These are phyloP conservation scores for Sungouiella blattae DNA, from an alignment of 805 yeast species.

Conservation along the genomic window DNA sequence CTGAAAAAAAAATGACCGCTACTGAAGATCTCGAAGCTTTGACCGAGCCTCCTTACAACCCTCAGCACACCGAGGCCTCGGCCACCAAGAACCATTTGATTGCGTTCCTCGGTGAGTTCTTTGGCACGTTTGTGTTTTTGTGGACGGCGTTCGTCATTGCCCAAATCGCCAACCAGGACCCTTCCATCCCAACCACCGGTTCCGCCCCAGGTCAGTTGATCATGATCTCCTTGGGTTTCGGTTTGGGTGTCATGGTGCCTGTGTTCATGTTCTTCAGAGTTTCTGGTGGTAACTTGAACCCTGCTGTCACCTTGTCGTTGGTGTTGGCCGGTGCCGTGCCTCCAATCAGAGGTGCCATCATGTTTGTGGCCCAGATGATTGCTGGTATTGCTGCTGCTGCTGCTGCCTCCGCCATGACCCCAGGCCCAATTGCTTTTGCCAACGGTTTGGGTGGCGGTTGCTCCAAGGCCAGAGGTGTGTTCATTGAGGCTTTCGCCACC, in stretches of 20 bases:
- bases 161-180: slow-evolving; percentile 70
- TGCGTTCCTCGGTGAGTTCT: slow-evolving; percentile 76
- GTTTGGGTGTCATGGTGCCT: slow-evolving; percentile 76
- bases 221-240: slow-evolving; percentile 77
- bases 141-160: slow-evolving; percentile 83
- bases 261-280: slow-evolving; percentile 68
- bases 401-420: slow-evolving; percentile 81
- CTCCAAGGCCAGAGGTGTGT: slow-evolving; percentile 71
- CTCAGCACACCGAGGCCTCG: neutral
- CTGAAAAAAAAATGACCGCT: slow-evolving; percentile 2
- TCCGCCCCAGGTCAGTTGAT: slow-evolving; percentile 65
- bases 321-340: slow-evolving; percentile 71
- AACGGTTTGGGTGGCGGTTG: slow-evolving; percentile 70
- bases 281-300: slow-evolving; percentile 88
- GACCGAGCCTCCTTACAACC: neutral
- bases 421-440: slow-evolving; percentile 70
- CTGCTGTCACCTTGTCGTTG: slow-evolving; percentile 77
- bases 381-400: slow-evolving; percentile 94
- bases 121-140: slow-evolving; percentile 81
- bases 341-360: slow-evolving; percentile 64
- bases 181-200: slow-evolving; percentile 32
- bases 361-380: slow-evolving; percentile 66
- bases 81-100: slow-evolving; percentile 25
- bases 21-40: slow-evolving; percentile 2
- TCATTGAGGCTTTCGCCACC: slow-evolving; percentile 80